Evolutionary conservation across 169 alveolate genomes (phyloP).

Genomic region (Plasmodium gallinaceum): DNA sequence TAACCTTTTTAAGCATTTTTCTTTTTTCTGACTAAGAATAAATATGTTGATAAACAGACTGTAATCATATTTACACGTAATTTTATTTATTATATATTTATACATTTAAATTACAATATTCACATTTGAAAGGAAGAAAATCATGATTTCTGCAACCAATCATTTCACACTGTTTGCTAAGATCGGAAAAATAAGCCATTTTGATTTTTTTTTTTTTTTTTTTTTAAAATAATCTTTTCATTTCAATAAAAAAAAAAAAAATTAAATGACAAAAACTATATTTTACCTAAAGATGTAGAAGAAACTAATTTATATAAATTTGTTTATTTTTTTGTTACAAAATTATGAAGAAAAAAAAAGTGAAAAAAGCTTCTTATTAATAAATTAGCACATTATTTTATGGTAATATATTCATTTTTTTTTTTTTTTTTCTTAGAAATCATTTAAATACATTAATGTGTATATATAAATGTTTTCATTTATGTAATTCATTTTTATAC

Average conservation of each 20-base stretch:
- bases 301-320: too few species aligned
- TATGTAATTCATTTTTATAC: too few species aligned
- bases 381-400: too few species aligned
- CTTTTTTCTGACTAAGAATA: background rate
- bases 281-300: too few species aligned
- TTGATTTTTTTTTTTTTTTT: background rate
- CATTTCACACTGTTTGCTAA: slow-evolving; percentile 42
- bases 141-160: slow-evolving; percentile 73
- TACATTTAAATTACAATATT: slow-evolving; percentile 62
- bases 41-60: background rate
- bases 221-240: background rate
- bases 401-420: too few species aligned
- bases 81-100: background rate
- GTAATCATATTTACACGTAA: background rate
- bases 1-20: background rate
- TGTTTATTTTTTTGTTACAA: too few species aligned
- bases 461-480: too few species aligned
- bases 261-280: too few species aligned
- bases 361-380: too few species aligned
- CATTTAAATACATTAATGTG: too few species aligned
- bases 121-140: slow-evolving; percentile 73
- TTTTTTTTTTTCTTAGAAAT: too few species aligned
- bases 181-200: slow-evolving; percentile 71
- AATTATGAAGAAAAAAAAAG: too few species aligned
- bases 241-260: background rate